Base-by-base conservation (phyloP, 2,329 filamentous ascomycete genomes). In the Alternaria sp. region DNA sequence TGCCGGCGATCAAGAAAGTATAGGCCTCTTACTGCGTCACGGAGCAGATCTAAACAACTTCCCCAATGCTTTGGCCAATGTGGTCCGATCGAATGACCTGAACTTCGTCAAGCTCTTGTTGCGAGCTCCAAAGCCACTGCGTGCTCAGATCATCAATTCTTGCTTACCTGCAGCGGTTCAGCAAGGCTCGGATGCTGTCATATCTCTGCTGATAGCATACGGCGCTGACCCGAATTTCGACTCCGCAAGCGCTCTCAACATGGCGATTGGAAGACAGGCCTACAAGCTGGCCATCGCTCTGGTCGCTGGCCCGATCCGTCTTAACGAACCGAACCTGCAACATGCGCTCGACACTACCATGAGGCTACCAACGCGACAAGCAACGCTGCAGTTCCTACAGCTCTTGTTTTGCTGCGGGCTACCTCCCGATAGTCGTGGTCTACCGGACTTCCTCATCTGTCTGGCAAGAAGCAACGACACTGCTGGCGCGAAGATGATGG, bases 201-300 rank as follows among this genome's bases (percentile, higher is more conserved):
- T 73, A 28, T 78, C 76, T 10, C 61, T 78, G n/a, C 64, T 79
- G 15, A 68, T 78, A 43, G 65, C 68, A 8, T 74, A 79, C 59
- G 77, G 77, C 8, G 78, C 76, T 21, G 74, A 79, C 60, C 77
- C 77, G 12, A 79, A 79, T 59, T 79, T 76, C 61, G 71, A 78
- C 43, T 69, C 71, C 7, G 74, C 76, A 49, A 73, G 69, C 58
- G 77, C 77, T 53, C 57, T 79, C 3, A 74, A 74, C 12, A 75
- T 71, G 66, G 71, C 77, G 4, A 76, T 79, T 33, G 70, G 74
- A 11, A 68, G 65, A 47, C 71, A 75, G 26, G 70, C 75, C 18
- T 79, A 77, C 64, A 72, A 69, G 14, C 50, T 76, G 43, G 68
- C 74, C 5, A 63, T 78, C 44, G 71, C 73, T 10, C 44, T 79